These are phyloP conservation scores for Cercospora citrullina DNA, from an alignment of 2,329 filamentous ascomycete species.

Conservation along the genomic window DNA sequence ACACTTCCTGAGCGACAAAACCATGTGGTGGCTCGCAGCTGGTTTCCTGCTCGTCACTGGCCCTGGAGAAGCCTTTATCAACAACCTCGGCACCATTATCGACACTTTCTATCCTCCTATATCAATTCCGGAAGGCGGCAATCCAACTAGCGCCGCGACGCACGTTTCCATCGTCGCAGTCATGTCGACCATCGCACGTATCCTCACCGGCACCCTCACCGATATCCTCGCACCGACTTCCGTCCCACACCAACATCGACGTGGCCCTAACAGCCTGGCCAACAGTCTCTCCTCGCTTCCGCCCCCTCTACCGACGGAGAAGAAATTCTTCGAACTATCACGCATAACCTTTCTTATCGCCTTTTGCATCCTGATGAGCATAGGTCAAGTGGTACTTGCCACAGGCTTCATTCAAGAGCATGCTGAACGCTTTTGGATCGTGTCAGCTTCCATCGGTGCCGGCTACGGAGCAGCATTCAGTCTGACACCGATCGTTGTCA, in stretches of 20 bases:
- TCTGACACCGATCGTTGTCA: slow-evolving; percentile 85
- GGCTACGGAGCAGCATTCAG: slow-evolving; percentile 86
- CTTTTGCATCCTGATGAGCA: slow-evolving; percentile 69
- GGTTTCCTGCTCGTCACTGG: slow-evolving; percentile 93
- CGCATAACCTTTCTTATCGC: slow-evolving; percentile 77
- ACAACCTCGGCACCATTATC: slow-evolving; percentile 93
- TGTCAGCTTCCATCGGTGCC: slow-evolving; percentile 80
- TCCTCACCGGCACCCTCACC: slow-evolving; percentile 85
- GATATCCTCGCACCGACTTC: slow-evolving; percentile 72
- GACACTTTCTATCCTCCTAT: slow-evolving; percentile 71
- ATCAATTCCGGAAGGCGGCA: slow-evolving; percentile 57
- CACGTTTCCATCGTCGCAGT: slow-evolving; percentile 92
- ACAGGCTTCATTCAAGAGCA: slow-evolving; percentile 73
- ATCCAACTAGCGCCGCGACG: slow-evolving; percentile 67
- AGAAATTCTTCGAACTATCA: slow-evolving; percentile 61
- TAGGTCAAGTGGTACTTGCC: slow-evolving; percentile 76
- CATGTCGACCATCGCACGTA: slow-evolving; percentile 83
- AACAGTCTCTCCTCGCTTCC: slow-evolving; percentile 43
- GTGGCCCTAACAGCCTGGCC: slow-evolving; percentile 45
- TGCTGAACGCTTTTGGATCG: slow-evolving; percentile 77
- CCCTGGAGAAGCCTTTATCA: slow-evolving; percentile 96
- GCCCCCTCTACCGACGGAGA: slow-evolving; percentile 23
- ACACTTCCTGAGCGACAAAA: slow-evolving; percentile 79
- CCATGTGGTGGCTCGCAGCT: slow-evolving; percentile 91
- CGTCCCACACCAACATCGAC: slow-evolving; percentile 58